Base-by-base conservation (phyloP, 2,329 filamentous ascomycete species). In the Aspergillus transmontanensis region DNA sequence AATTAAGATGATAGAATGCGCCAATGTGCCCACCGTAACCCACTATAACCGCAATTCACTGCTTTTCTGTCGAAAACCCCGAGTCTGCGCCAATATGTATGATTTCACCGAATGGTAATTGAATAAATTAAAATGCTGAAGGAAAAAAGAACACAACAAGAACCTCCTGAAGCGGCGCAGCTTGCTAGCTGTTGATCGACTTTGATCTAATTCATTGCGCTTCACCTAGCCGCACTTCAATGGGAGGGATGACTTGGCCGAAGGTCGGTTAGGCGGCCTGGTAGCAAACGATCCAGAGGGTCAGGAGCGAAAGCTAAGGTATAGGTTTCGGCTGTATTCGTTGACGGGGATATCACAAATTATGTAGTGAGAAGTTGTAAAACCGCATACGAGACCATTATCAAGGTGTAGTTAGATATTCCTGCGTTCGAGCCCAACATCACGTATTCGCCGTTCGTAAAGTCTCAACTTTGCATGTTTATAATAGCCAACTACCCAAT, bases 391-490 rank as follows among this genome's bases (percentile, higher is more conserved):
- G n/a, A 50, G 39, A 23, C 19, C 43, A 23, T 36, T 34, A 39
- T 41, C 54, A 21, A 51, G n/a, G 30, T n/a, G 19, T 32, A 34
- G 26, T 12, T 28, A 30, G n/a, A 51, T 32, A 32, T 28, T 51
- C 48, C 26, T 9, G 16, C 16, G 28, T 32, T 51, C 19, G 48
- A 51, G 48, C 26, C 48, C 7, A 51, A 28, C 48, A 32, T n/a
- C 48, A 32, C 19, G 28, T 50, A n/a, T 50, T 34, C 21, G 41
- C 41, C 26, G 61, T 54, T 54, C 16, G 21, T 46, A 11, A 41
- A 23, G 45, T 45, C 34, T 79, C 73, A 79, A 64, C 76, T 75
- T 62, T 79, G 77, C 30, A 79, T 66, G 62, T 79, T 79, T 36
- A 80, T 69, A 46, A 80, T 74, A 32, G 76, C 77, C 71, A 79